These are phyloP conservation scores for Thuja plicata DNA, from an alignment of 83 land plant species.

Conservation along the genomic window DNA sequence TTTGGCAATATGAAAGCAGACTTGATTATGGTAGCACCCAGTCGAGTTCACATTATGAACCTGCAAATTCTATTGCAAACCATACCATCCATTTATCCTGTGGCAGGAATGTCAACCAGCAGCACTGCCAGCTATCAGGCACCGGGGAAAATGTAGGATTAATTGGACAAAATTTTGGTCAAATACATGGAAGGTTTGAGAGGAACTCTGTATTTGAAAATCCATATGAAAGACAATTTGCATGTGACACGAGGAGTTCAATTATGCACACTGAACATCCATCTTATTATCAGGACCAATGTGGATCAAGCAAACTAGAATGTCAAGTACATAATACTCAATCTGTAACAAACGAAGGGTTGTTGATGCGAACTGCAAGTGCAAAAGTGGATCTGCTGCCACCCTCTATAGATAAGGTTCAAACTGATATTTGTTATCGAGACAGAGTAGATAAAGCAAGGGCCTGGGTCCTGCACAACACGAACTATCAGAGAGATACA, in stretches of 20 bases:
- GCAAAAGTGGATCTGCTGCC: slow-evolving; percentile 2
- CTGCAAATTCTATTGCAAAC: not conserved
- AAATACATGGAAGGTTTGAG: slow-evolving; percentile 8
- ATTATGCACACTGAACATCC: not conserved
- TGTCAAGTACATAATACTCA: not conserved
- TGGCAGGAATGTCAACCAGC: slow-evolving; percentile 6
- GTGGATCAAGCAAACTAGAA: slow-evolving; percentile 5
- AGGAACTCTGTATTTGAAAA: not conserved
- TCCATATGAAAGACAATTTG: slow-evolving; percentile 1
- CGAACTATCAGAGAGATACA: not conserved
- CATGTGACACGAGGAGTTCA: not conserved
- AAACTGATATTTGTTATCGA: not conserved
- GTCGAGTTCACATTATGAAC: slow-evolving; percentile 2
- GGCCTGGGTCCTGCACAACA: slow-evolving; percentile 3
- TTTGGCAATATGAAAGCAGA: slow-evolving; percentile 5
- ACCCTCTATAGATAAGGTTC: not conserved
- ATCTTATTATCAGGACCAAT: not conserved
- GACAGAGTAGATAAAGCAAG: slow-evolving; percentile 14
- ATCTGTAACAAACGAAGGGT: not conserved
- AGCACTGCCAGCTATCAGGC: not conserved
- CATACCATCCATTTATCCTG: not conserved
- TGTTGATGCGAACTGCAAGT: not conserved
- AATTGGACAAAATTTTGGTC: not conserved
- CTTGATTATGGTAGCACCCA: slow-evolving; percentile 6
- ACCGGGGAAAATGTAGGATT: not conserved